Base-by-base conservation (phyloP, 1,139 yeast species). In the Taphrina wiesneri region DNA sequence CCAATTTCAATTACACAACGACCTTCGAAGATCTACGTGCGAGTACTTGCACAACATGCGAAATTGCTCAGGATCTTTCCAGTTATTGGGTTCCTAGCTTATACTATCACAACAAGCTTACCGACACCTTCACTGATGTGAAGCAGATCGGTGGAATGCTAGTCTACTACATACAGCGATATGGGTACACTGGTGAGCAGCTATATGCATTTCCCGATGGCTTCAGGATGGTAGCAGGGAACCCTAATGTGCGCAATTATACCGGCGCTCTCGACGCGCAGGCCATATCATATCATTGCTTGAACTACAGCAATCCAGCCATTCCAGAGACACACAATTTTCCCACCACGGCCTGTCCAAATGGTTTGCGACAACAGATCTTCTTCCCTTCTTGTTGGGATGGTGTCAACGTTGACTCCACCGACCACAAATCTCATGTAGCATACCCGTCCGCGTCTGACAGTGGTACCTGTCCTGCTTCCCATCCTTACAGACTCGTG, bases 321-420 rank as follows among this genome's bases (percentile, higher is more conserved):
- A 52, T 53, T 9, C 54, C 56, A 34, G 67, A 63, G 65, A 56
- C 67, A 17, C 47, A 23, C 17, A 47, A 54, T 25, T 28, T 67
- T 21, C 67, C 66, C 2, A 45, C 36, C 15, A 57, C 26, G 21
- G 36, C 54, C 28, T 67, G 68, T 41, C 68, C 67, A 9, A 39
- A 65, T 15, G 68, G 68, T 26, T 45, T 67, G 15, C 56, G 67
- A 11, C 61, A 65, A 13, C 67, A 67, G 47, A 59, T 67, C 17
- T 53, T 49, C 41, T 65, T 67, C 25, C 68, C 67, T 15, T 53
- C 66, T 6, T 67, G 68, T 53, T 67, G 68, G 68, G 67, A 67
- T 34, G 68, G 68, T 13, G 68, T 65, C 59, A 60, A 64, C 25
- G 36, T 65, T 9, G 65, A 64, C 59, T 49, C 67, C 17, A 26